A percentile compares a stretch with the other conserved stretches of the same genome.
Evolutionary conservation across 2,329 filamentous ascomycete species (phyloP).

Genomic region (Penicillium sp.): DNA sequence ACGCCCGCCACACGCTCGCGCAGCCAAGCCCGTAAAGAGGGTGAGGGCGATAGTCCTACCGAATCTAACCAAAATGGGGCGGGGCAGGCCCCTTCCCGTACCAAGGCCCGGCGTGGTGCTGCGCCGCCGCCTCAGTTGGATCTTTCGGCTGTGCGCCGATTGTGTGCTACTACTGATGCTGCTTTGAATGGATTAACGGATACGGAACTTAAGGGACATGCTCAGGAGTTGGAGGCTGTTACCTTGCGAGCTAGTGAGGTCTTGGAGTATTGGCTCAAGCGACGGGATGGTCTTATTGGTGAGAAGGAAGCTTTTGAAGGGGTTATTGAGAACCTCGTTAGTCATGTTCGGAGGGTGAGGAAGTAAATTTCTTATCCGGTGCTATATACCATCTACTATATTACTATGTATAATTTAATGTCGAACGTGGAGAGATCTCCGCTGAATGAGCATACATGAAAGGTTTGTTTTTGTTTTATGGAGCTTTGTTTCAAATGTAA

Average conservation of each 20-base stretch:
- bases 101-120: conserved; percentile 46
- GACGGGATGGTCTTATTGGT: conserved; percentile 80
- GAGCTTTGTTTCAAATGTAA: background rate
- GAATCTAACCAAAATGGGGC: conserved; percentile 18
- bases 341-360: conserved; percentile 81
- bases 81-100: conserved; percentile 29
- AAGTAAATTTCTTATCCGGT: conserved; percentile 54
- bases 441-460: conserved; percentile 12
- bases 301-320: conserved; percentile 94
- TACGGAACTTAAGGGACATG: conserved; percentile 71
- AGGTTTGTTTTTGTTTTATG: background rate
- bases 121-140: conserved; percentile 75
- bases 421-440: conserved; percentile 8
- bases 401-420: conserved; percentile 27
- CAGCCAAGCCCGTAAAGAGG: conserved; percentile 34
- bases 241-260: conserved; percentile 73
- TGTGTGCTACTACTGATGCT: conserved; percentile 82
- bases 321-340: conserved; percentile 94
- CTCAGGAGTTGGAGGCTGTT: conserved; percentile 67
- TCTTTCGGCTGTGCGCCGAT: conserved; percentile 71
- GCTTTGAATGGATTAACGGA: conserved; percentile 78
- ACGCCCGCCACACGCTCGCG: conserved; percentile 56
- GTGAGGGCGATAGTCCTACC: conserved; percentile 23
- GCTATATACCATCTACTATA: conserved; percentile 18
- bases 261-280: conserved; percentile 84